A percentile compares a stretch with the other conserved stretches of the same genome.
phyloP scores from a whole-genome alignment of 768 basidiomycete species.

The Auricularia sp. region DNA sequence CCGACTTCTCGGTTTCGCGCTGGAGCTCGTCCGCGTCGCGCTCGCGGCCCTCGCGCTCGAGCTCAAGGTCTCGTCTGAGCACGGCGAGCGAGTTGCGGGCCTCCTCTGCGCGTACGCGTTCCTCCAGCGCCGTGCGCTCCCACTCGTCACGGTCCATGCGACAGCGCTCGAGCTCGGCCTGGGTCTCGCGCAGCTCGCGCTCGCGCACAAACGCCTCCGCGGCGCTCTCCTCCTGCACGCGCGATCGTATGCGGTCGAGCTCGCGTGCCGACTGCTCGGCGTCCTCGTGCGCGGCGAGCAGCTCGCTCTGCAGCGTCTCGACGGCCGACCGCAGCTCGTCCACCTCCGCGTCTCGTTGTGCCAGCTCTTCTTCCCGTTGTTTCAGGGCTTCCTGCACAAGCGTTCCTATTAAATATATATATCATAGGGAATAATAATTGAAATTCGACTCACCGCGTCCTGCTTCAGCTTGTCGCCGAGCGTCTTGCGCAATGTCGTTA shows the following conservation, averaged over 20 bases:
- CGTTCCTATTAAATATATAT: slow-evolving; percentile 3
- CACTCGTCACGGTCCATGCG: slow-evolving; percentile 73
- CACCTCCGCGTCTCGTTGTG: slow-evolving; percentile 77
- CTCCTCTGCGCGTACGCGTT: slow-evolving; percentile 65
- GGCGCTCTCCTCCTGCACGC: slow-evolving; percentile 54
- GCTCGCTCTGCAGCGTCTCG: slow-evolving; percentile 71
- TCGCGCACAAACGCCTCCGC: slow-evolving; percentile 67
- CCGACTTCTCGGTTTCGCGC: slow-evolving; percentile 59
- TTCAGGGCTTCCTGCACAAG: slow-evolving; percentile 5
- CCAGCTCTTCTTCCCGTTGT: slow-evolving; percentile 82
- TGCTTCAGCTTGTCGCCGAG: slow-evolving; percentile 91
- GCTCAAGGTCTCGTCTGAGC: slow-evolving; percentile 54
- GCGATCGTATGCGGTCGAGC: slow-evolving; percentile 55
- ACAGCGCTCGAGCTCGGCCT: slow-evolving; percentile 81
- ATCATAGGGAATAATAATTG: slow-evolving; percentile 11
- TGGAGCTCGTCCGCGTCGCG: slow-evolving; percentile 50
- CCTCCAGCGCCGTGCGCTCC: slow-evolving; percentile 51
- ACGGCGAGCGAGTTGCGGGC: slow-evolving; percentile 45
- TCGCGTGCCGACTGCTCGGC: slow-evolving; percentile 59
- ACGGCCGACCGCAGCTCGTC: slow-evolving; percentile 63
- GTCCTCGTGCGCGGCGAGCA: slow-evolving; percentile 68
- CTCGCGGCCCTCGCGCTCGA: slow-evolving; percentile 50
- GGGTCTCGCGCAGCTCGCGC: slow-evolving; percentile 67
- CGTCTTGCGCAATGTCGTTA: slow-evolving; percentile 88
- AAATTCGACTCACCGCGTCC: slow-evolving; percentile 65